These are phyloP conservation scores for Nicotiana undulata DNA, from an alignment of 257 asterid species.

Conservation along the genomic window DNA sequence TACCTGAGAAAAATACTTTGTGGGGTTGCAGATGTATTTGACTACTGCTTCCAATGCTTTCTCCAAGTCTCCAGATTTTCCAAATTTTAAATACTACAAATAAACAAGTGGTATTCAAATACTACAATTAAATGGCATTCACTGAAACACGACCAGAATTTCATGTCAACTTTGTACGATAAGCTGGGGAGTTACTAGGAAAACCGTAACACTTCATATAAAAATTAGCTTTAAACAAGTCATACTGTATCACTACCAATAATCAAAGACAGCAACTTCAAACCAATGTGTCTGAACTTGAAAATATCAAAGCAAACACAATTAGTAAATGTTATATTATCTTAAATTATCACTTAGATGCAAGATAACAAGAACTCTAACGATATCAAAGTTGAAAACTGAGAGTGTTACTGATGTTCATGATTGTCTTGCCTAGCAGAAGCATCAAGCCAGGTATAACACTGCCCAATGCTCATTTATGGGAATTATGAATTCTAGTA, in stretches of 20 bases:
- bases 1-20: slow-evolving; percentile 64
- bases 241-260: neutral
- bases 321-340: neutral
- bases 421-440: slow-evolving; percentile 83
- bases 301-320: neutral
- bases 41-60: slow-evolving; percentile 42
- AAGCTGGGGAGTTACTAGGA: neutral
- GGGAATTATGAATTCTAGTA: neutral
- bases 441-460: slow-evolving; percentile 77
- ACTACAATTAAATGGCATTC: neutral
- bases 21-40: slow-evolving; percentile 53
- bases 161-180: neutral
- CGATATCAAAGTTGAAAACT: neutral
- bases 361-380: slow-evolving; percentile 4
- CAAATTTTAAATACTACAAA: slow-evolving; percentile 42
- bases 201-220: neutral
- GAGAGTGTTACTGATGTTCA: slow-evolving; percentile 21
- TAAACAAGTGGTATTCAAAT: too few species aligned
- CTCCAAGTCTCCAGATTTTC: slow-evolving; percentile 46
- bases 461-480: neutral
- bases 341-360: neutral
- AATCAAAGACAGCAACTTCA: neutral
- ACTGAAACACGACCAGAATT: neutral
- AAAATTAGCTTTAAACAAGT: neutral
- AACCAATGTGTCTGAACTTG: neutral